Evolutionary conservation across 768 basidiomycete genomes (phyloP), one percentile per base, ranked within the genome.

Genomic region (Boletus patriciae): DNA sequence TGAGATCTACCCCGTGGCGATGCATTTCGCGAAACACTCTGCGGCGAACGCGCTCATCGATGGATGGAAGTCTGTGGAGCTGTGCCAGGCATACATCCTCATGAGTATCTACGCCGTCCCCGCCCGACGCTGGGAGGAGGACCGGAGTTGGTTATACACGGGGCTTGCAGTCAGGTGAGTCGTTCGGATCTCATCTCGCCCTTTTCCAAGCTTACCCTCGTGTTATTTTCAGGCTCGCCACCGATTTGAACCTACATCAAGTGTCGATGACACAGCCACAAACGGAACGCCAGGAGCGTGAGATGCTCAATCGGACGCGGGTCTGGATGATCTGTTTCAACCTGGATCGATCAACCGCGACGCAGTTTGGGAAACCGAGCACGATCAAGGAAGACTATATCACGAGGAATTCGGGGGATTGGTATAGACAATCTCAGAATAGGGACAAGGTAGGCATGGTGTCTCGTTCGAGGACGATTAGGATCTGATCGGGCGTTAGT

Each of bases 291-390:
- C 84, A 89, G 60, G 89, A 90, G 60, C 80, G 93, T 18, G 93
- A 95, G 74, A 80, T 90, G 34, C 73, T 94, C 64, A 95, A 97
- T 69, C 84, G 88, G 55, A 85, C 84, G 41, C 77, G 94, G n/a
- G 85, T 88, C 29, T 97, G 93, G 93, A 82, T 95, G 78, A 88
- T 90, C 49, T 94, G 91, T 69, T 94, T 88, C 74, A 91, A 92
- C 67, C 70, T 95, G 55, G 94, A 97, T 69, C 83, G 90, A 18
- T 94, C 92, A 27, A 87, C 88, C 3, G 87, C 91, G 3, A 93
- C 89, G 3, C 88, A 94, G 68, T 91, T 93, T 68, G 94, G 93
- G 4, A 94, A 94, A 71, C 91, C 92, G 3, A 87, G 86, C 13
- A 92, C 91, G 10, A 87, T 95, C 67, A 88, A 88, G 63, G 92